phyloP scores from a whole-genome alignment of 2,329 filamentous ascomycete genomes.

The Ophiosphaerella herpotricha region DNA sequence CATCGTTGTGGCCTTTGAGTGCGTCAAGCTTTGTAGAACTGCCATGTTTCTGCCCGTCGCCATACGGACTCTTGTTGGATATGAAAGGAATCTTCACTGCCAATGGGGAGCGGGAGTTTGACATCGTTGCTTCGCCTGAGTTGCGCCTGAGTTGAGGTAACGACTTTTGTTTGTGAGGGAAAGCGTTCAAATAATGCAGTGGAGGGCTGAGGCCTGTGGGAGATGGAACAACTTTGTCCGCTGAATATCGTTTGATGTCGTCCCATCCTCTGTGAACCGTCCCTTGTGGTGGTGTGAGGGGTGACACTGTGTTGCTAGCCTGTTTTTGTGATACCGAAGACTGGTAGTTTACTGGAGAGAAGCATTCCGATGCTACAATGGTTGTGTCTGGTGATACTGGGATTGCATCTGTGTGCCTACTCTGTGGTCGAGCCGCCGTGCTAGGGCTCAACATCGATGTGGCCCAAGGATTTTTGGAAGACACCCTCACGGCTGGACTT shows the following conservation, averaged over 20 bases:
- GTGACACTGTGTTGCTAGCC: not conserved
- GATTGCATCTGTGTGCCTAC: slow-evolving; percentile 1
- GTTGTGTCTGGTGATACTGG: slow-evolving; percentile 5
- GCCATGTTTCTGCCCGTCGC: slow-evolving; percentile 24
- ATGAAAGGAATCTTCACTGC: slow-evolving; percentile 24
- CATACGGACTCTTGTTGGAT: slow-evolving; percentile 14
- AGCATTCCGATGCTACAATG: slow-evolving; percentile 1
- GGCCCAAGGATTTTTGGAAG: slow-evolving; percentile 1
- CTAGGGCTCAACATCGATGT: not conserved
- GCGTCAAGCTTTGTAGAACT: slow-evolving; percentile 12
- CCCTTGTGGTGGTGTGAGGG: not conserved
- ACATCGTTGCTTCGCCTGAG: slow-evolving; percentile 21
- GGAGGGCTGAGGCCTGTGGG: slow-evolving; percentile 5
- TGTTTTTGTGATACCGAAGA: slow-evolving; percentile 1
- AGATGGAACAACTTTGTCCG: slow-evolving; percentile 3
- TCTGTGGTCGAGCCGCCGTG: slow-evolving; percentile 1
- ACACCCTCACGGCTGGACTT: not conserved
- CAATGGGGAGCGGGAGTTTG: slow-evolving; percentile 23
- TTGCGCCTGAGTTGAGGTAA: slow-evolving; percentile 16
- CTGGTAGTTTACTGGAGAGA: slow-evolving; percentile 1
- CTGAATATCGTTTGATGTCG: slow-evolving; percentile 29
- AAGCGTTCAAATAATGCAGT: slow-evolving; percentile 9
- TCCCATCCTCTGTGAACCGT: slow-evolving; percentile 34
- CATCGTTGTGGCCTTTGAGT: slow-evolving; percentile 12
- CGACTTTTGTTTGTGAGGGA: slow-evolving; percentile 20